A percentile compares a stretch with the other conserved stretches of the same genome.
These are phyloP conservation scores for Adansonia gregorii DNA, from an alignment of 441 rosid species.

Conservation along the genomic window DNA sequence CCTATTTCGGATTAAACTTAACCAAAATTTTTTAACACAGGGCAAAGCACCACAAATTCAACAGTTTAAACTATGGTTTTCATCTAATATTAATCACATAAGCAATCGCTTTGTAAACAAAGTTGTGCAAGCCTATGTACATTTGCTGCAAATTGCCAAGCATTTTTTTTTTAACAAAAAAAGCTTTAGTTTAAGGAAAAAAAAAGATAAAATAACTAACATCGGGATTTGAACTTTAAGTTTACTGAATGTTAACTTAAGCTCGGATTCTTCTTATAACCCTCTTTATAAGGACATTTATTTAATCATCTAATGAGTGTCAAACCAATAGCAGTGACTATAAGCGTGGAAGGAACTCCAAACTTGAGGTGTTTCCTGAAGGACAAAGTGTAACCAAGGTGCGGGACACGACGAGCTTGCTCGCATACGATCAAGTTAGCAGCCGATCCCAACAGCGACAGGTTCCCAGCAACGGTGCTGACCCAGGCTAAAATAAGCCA, in stretches of 20 bases:
- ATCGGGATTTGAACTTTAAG: too few relatives aligned
- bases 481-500: constrained; percentile 89
- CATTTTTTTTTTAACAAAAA: too few relatives aligned
- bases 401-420: constrained; percentile 69
- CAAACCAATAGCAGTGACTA: constrained; percentile 67
- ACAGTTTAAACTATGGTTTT: not conserved
- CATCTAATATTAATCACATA: not conserved
- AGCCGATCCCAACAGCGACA: constrained; percentile 74
- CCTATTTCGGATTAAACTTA: too few relatives aligned
- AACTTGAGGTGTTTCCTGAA: constrained; percentile 75
- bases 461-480: constrained; percentile 78
- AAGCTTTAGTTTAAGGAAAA: too few relatives aligned
- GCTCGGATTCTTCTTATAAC: too few relatives aligned
- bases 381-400: constrained; percentile 55
- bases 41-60: not conserved
- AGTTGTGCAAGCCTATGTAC: not conserved
- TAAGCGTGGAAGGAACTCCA: constrained; percentile 72
- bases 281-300: too few relatives aligned
- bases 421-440: constrained; percentile 90
- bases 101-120: not conserved
- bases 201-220: too few relatives aligned
- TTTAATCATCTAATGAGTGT: not conserved
- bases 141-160: not conserved
- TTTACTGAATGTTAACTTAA: too few relatives aligned
- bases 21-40: not conserved